Conservation (phyloP, 345 rosid species). For the Nephelium lappaceum region DNA sequence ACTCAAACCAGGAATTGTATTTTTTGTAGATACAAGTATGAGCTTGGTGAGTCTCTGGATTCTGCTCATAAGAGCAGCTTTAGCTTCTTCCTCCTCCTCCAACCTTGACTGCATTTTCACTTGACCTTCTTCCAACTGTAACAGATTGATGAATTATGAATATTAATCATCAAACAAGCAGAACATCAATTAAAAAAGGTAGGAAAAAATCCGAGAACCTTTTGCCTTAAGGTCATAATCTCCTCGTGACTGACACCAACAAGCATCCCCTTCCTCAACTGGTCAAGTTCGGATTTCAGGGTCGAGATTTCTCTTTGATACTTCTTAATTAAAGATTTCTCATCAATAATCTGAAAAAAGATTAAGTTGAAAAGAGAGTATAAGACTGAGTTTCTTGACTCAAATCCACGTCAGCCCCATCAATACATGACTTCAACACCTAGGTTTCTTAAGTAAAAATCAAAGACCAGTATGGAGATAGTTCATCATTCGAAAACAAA, state of each 20-base stretch:
- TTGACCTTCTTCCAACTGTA: slow-evolving; percentile 97
- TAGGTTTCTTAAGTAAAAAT: background rate
- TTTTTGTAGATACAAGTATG: slow-evolving; percentile 95
- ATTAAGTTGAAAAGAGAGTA: slow-evolving; percentile 21
- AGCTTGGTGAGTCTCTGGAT: slow-evolving; percentile 98
- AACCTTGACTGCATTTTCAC: slow-evolving; percentile 99
- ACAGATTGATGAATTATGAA: slow-evolving; percentile 9
- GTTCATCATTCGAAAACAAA: background rate
- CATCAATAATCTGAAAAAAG: slow-evolving; percentile 85
- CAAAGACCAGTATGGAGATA: background rate
- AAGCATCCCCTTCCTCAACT: slow-evolving; percentile 75
- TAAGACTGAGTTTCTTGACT: slow-evolving; percentile 14
- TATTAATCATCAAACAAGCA: background rate
- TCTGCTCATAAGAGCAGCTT: slow-evolving; percentile 99
- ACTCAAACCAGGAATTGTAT: slow-evolving; percentile 69
- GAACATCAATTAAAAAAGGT: background rate
- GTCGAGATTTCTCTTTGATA: slow-evolving; percentile 92
- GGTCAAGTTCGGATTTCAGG: slow-evolving; percentile 95
- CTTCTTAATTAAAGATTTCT: slow-evolving; percentile 94
- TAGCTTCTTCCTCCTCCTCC: slow-evolving; percentile 99
- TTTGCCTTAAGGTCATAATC: slow-evolving; percentile 79
- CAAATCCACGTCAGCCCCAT: background rate
- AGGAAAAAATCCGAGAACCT: slow-evolving; percentile 52
- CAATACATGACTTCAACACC: background rate
- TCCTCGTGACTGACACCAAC: slow-evolving; percentile 96